These are phyloP conservation scores for Daldinia sp. DNA, from an alignment of 2,329 filamentous ascomycete genomes.

Conservation along the genomic window DNA sequence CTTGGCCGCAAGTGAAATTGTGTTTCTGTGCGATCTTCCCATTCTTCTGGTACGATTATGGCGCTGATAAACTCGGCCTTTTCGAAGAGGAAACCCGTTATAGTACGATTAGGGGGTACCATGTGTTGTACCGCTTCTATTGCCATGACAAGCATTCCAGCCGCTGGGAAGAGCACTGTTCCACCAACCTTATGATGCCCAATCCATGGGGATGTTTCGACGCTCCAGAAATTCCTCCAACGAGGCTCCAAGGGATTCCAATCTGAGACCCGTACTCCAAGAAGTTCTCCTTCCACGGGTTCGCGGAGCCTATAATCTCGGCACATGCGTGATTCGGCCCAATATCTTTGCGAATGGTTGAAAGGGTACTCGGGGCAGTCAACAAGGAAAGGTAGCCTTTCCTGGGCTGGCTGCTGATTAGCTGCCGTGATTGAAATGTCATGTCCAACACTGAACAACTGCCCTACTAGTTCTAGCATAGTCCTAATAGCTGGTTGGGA, in stretches of 20 bases:
- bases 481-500: conserved; percentile 13
- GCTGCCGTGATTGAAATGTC: conserved; percentile 33
- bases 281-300: conserved; percentile 40
- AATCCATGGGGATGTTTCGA: conserved; percentile 4
- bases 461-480: conserved; percentile 36
- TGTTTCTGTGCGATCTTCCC: conserved; percentile 1
- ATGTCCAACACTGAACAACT: conserved; percentile 39
- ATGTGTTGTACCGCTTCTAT: conserved; percentile 7
- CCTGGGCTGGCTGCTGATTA: conserved; percentile 26
- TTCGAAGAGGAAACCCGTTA: conserved; percentile 1
- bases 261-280: conserved; percentile 41
- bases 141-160: conserved; percentile 10
- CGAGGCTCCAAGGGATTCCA: conserved; percentile 43
- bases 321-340: conserved; percentile 49
- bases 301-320: conserved; percentile 44
- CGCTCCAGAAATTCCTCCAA: conserved; percentile 53
- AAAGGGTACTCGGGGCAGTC: conserved; percentile 53
- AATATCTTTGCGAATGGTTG: conserved; percentile 49
- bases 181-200: conserved; percentile 3
- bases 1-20: neutral
- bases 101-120: neutral
- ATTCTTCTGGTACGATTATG: neutral
- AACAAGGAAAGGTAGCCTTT: conserved; percentile 36
- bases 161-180: conserved; percentile 4
- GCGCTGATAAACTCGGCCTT: neutral